Percentiles rank a stretch among this genome's conserved stretches.
These are phyloP conservation scores for Trichophyton verrucosum DNA, from an alignment of 2,329 filamentous ascomycete genomes.

Conservation along the genomic window DNA sequence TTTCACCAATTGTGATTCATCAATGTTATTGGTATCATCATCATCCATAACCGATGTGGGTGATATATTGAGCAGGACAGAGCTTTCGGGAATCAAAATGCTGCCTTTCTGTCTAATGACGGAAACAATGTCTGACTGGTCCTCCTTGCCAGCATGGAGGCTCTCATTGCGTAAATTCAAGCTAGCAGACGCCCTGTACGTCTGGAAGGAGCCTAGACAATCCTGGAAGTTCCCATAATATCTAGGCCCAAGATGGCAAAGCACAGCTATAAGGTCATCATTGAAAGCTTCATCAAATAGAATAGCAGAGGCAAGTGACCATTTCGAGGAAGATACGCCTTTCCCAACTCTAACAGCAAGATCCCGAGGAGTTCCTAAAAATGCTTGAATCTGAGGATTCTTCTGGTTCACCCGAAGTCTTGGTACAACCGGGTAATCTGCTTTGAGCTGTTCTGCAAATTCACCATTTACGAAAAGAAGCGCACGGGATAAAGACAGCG, in stretches of 20 bases:
- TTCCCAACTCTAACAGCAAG: slow-evolving; percentile 64
- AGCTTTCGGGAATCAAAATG: slow-evolving; percentile 64
- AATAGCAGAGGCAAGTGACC: slow-evolving; percentile 83
- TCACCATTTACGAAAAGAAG: slow-evolving; percentile 86
- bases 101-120: slow-evolving; percentile 81
- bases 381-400: slow-evolving; percentile 62
- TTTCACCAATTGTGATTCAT: slow-evolving; percentile 64
- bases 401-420: slow-evolving; percentile 45
- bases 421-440: slow-evolving; percentile 70
- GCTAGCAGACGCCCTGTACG: slow-evolving; percentile 83
- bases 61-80: slow-evolving; percentile 70
- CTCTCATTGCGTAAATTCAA: slow-evolving; percentile 86
- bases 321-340: slow-evolving; percentile 62
- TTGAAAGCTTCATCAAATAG: slow-evolving; percentile 78
- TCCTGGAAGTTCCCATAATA: slow-evolving; percentile 97
- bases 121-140: slow-evolving; percentile 78
- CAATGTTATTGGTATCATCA: slow-evolving; percentile 57
- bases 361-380: slow-evolving; percentile 83
- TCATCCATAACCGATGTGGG: slow-evolving; percentile 69
- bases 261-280: slow-evolving; percentile 83
- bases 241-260: slow-evolving; percentile 75
- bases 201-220: slow-evolving; percentile 88
- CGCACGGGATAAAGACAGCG: slow-evolving; percentile 65
- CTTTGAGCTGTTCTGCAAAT: slow-evolving; percentile 83
- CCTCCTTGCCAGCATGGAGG: slow-evolving; percentile 76